Conservation (phyloP, 495 filamentous ascomycete genomes). For the Penicillium taxi region DNA sequence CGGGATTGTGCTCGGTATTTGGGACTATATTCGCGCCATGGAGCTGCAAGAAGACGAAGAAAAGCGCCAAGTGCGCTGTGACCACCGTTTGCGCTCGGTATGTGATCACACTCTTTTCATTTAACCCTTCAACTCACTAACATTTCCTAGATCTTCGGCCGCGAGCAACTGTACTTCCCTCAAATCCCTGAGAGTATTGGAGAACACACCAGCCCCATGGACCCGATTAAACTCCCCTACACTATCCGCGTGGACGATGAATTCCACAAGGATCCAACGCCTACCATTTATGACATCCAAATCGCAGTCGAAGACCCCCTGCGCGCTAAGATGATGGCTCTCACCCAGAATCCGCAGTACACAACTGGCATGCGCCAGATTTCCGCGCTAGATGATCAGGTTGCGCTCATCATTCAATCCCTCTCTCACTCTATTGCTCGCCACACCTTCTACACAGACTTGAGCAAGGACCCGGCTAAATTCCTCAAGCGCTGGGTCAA, state of each 20-base stretch:
- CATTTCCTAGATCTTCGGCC: conserved; percentile 57
- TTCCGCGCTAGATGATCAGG: conserved; percentile 66
- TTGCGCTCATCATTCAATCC: conserved; percentile 70
- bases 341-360: conserved; percentile 46
- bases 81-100: conserved; percentile 70
- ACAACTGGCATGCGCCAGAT: conserved; percentile 60
- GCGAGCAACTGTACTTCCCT: conserved; percentile 82
- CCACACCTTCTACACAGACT: conserved; percentile 68
- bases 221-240: conserved; percentile 79
- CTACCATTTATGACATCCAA: conserved; percentile 82
- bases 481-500: conserved; percentile 81
- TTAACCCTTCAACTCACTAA: not conserved
- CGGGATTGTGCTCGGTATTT: conserved; percentile 80
- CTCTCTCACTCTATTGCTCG: conserved; percentile 73
- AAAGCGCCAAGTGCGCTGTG: conserved; percentile 81
- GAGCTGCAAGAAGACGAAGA: conserved; percentile 89
- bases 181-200: conserved; percentile 67
- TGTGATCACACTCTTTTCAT: conserved; percentile 14
- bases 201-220: conserved; percentile 65
- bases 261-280: conserved; percentile 55
- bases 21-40: conserved; percentile 88
- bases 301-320: conserved; percentile 81
- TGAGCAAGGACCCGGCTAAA: conserved; percentile 70
- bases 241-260: conserved; percentile 89
- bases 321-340: conserved; percentile 53